Evolutionary conservation across 2,329 filamentous ascomycete genomes (phyloP).

Genomic region (Plenodomus biglobosus): DNA sequence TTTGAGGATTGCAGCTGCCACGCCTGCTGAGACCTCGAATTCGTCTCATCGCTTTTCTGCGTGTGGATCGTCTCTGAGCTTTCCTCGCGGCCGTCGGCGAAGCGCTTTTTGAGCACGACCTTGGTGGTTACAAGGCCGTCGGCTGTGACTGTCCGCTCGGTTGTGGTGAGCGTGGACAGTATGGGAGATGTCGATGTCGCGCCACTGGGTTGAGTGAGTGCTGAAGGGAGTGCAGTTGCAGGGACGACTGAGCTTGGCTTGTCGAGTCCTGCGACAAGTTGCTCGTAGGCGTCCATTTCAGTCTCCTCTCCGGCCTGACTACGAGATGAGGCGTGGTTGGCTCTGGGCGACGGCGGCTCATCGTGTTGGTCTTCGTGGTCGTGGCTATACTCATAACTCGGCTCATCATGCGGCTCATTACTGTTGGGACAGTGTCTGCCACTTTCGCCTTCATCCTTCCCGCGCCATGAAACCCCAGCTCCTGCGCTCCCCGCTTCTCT

Average conservation of each 20-base stretch:
- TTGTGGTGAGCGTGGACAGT: slow-evolving; percentile 60
- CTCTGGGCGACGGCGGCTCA: slow-evolving; percentile 35
- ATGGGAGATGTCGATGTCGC: slow-evolving; percentile 38
- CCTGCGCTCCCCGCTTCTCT: slow-evolving; percentile 18
- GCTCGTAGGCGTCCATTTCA: slow-evolving; percentile 59
- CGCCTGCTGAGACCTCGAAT: slow-evolving; percentile 6
- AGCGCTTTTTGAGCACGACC: slow-evolving; percentile 59
- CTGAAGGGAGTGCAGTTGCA: too few species aligned
- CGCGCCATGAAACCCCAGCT: slow-evolving; percentile 54
- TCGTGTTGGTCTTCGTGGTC: slow-evolving; percentile 40
- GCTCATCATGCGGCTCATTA: slow-evolving; percentile 27
- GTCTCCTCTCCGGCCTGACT: slow-evolving; percentile 31
- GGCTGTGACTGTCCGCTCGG: slow-evolving; percentile 55
- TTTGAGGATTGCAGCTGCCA: slow-evolving; percentile 14
- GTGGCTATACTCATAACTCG: slow-evolving; percentile 37
- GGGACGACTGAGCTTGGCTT: not conserved
- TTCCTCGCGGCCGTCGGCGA: slow-evolving; percentile 63
- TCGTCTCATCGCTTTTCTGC: slow-evolving; percentile 26
- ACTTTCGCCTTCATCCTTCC: slow-evolving; percentile 48
- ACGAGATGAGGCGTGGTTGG: slow-evolving; percentile 4
- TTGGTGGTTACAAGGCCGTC: slow-evolving; percentile 63
- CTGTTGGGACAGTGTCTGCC: not conserved
- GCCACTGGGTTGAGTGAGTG: slow-evolving; percentile 16
- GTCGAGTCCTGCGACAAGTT: slow-evolving; percentile 31
- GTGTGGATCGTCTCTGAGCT: slow-evolving; percentile 58